phyloP scores from a whole-genome alignment of 192 early-diverging fungal genomes.

The Mortierella alpina region DNA sequence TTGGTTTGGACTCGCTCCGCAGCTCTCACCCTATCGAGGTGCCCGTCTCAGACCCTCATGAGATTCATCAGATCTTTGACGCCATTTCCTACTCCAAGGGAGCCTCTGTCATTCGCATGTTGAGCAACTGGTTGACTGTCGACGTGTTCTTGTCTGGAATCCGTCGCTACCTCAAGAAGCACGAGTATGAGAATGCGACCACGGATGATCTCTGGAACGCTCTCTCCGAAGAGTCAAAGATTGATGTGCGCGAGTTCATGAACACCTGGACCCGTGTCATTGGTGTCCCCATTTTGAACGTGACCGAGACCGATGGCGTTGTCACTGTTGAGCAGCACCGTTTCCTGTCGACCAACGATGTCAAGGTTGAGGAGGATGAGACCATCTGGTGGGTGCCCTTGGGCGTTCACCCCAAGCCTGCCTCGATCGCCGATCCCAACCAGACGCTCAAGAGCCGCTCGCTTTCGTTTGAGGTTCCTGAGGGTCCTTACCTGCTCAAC shows the following conservation, averaged over 20 bases:
- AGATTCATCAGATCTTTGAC: constrained; percentile 97
- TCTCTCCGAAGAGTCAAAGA: constrained; percentile 79
- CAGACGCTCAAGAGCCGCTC: constrained; percentile 63
- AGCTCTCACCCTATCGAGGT: constrained; percentile 96
- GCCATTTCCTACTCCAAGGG: constrained; percentile 93
- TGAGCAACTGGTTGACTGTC: constrained; percentile 80
- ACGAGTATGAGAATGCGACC: constrained; percentile 86
- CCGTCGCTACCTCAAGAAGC: constrained; percentile 82
- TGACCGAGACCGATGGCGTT: constrained; percentile 65
- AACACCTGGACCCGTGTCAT: constrained; percentile 86
- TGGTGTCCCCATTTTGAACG: constrained; percentile 85
- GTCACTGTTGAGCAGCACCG: constrained; percentile 84
- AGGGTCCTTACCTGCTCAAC: constrained; percentile 86
- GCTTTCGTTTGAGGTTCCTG: constrained; percentile 61
- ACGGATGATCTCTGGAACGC: constrained; percentile 92
- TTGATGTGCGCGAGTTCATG: constrained; percentile 89
- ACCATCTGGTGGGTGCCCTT: constrained; percentile 93
- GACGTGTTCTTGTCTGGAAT: constrained; percentile 80
- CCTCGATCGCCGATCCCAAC: constrained; percentile 42
- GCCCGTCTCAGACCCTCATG: constrained; percentile 80
- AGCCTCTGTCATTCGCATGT: constrained; percentile 94
- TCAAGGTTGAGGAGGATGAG: constrained; percentile 82
- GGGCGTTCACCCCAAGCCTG: constrained; percentile 55
- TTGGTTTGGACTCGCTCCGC: constrained; percentile 85
- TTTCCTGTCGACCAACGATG: constrained; percentile 86